Evolutionary conservation across 164 flowering plant genomes (phyloP), one percentile per base, ranked within the genome.

Genomic region (Aristolochia contorta): DNA sequence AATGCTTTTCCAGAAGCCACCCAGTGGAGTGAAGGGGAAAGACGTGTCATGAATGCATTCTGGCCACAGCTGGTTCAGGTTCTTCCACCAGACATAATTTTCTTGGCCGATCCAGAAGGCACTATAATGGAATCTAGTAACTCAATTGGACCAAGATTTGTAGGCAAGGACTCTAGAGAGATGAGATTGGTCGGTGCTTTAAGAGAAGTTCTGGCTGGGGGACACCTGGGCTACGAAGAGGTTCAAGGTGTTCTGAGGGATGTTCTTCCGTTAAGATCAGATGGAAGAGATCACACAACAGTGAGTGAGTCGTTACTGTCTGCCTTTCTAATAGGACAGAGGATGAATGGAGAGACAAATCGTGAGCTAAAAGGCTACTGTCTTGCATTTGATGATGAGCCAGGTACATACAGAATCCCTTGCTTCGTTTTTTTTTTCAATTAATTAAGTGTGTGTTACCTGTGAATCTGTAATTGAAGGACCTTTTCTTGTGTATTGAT

Each of bases 1-100:
- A 94, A 87, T 79, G 77, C 80, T 8, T 94, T 94, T 68, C 90
- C 97, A 0, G 96, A 94, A 72, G 84, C 81, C 54, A 88, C 96
- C 12, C 97, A 91, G 58, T 94, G 97, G 99, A 89, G 96, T 74
- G 99, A 94, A 70, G 97, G 99, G 56, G 99, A 94, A 70, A 84
- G 73, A 72, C 80, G 70, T 53, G 99, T 94, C 20, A 84, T 94
- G 92, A 71, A 78, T 65, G 63, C 63, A n/a, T 89, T 73, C 65
- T 94, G 99, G 97, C 96, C 99, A 21, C 79, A 69, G 22, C 75
- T 94, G 12, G 78, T 75, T 62, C 83, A 84, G 55, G 81, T 57
- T 12, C 84, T 94, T 47, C 92, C 99, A 4, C 77, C 79, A 19
- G 96, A 89, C 72, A 77, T 91, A 25, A 67, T 89, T 32, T 94